Conservation (phyloP, 768 basidiomycete species). For the Podaxis mareebaensis region DNA sequence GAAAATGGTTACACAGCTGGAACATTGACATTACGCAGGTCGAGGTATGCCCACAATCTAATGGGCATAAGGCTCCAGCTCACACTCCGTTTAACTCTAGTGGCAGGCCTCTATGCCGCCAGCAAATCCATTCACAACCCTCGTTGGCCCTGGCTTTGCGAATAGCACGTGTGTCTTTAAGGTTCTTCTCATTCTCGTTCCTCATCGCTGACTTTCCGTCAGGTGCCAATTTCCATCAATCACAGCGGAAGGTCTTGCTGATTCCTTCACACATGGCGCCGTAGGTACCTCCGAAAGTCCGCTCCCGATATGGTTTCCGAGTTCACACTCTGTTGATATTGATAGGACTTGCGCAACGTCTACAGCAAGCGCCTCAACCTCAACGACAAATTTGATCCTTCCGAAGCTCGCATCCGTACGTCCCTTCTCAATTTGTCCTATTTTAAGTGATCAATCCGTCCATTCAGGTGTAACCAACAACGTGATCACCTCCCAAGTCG, state of each 20-base stretch:
- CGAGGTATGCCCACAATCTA: conserved; percentile 26
- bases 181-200: background rate
- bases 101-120: conserved; percentile 42
- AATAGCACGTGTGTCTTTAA: conserved; percentile 35
- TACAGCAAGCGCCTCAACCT: conserved; percentile 44
- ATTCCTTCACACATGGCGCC: conserved; percentile 44
- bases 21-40: conserved; percentile 19
- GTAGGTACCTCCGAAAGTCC: conserved; percentile 25
- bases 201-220: background rate
- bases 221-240: conserved; percentile 55
- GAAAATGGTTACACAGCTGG: background rate
- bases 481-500: conserved; percentile 53
- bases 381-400: conserved; percentile 30
- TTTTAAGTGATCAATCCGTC: background rate
- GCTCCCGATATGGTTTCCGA: background rate
- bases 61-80: background rate
- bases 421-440: conserved; percentile 1
- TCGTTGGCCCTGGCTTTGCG: conserved; percentile 45
- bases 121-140: conserved; percentile 43
- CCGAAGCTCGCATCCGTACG: conserved; percentile 38
- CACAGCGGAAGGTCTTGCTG: conserved; percentile 43
- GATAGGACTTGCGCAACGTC: conserved; percentile 43
- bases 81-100: conserved; percentile 22
- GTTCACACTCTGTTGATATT: background rate
- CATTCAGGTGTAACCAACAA: conserved; percentile 50